These are phyloP conservation scores for Colletotrichum karsti DNA, from an alignment of 2,329 filamentous ascomycete genomes.

Conservation along the genomic window DNA sequence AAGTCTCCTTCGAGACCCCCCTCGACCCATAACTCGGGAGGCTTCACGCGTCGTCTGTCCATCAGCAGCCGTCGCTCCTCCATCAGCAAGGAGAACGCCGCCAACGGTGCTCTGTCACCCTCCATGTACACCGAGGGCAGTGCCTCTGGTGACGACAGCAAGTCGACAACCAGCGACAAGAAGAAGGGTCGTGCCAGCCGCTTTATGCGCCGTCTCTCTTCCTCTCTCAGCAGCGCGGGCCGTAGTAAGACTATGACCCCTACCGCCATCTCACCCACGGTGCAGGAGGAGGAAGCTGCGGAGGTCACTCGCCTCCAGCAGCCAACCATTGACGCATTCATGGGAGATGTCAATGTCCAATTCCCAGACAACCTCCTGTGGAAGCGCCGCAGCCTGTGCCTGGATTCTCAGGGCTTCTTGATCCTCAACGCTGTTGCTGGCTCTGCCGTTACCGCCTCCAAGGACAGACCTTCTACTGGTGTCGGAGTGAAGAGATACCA, in stretches of 20 bases:
- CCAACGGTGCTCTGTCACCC: conserved; percentile 44
- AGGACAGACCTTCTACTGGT: conserved; percentile 61
- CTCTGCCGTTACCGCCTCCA: conserved; percentile 52
- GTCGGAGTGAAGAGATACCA: conserved; percentile 78
- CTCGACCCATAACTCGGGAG: conserved; percentile 53
- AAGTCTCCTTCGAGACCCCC: conserved; percentile 56
- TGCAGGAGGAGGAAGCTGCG: conserved; percentile 56
- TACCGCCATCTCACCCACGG: conserved; percentile 56
- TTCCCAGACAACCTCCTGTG: conserved; percentile 96
- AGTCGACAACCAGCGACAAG: conserved; percentile 49
- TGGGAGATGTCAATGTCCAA: conserved; percentile 95
- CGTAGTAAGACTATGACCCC: conserved; percentile 54
- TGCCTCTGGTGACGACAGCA: conserved; percentile 57
- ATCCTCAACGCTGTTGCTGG: conserved; percentile 73
- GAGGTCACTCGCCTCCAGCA: conserved; percentile 42
- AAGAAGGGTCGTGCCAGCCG: conserved; percentile 62
- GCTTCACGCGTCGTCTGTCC: conserved; percentile 68
- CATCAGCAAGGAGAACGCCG: conserved; percentile 51
- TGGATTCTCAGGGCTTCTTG: conserved; percentile 85
- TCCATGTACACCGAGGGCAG: conserved; percentile 52
- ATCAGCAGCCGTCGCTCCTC: conserved; percentile 69
- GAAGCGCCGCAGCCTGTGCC: conserved; percentile 90
- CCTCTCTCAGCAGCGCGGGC: conserved; percentile 54
- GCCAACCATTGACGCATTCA: conserved; percentile 66
- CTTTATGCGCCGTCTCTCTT: conserved; percentile 68